These are phyloP conservation scores for Trypanosomatidae sp. DNA, from an alignment of 208 protist species.

Conservation along the genomic window DNA sequence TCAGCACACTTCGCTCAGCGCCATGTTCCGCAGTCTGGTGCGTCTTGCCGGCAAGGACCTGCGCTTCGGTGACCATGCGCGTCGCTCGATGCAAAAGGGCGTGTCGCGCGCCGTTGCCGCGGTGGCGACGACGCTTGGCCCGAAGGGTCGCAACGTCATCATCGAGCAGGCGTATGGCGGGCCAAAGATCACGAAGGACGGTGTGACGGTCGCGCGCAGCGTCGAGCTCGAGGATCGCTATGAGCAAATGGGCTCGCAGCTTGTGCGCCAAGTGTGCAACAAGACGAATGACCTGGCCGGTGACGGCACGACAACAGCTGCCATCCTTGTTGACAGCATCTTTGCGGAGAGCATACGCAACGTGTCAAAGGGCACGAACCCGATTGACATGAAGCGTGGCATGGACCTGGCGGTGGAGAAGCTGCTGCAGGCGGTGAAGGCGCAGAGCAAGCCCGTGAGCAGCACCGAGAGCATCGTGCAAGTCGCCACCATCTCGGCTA, in stretches of 20 bases:
- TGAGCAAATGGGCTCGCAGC: conserved; percentile 98
- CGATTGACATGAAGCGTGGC: conserved; percentile 98
- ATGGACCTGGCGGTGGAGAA: conserved; percentile 94
- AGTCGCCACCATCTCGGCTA: conserved; percentile 99
- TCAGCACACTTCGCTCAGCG: too few relatives aligned
- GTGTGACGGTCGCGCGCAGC: conserved; percentile 98
- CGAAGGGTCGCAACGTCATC: conserved; percentile 98
- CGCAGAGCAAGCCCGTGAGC: conserved; percentile 88
- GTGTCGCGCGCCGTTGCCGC: conserved; percentile 94
- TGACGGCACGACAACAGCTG: conserved; percentile 99
- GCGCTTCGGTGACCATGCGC: conserved; percentile 88
- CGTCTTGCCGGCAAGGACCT: conserved; percentile 89
- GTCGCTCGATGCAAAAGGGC: conserved; percentile 89
- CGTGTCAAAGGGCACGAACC: conserved; percentile 98
- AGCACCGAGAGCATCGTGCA: conserved; percentile 94
- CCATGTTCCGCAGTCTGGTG: conserved; percentile 37
- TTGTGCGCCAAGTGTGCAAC: conserved; percentile 93
- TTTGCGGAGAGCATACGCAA: conserved; percentile 95
- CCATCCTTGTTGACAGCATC: conserved; percentile 97
- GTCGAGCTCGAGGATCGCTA: conserved; percentile 97
- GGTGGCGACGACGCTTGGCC: conserved; percentile 96
- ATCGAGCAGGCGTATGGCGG: conserved; percentile 96
- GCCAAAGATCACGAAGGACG: conserved; percentile 99
- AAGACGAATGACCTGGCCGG: conserved; percentile 98
- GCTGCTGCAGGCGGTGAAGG: conserved; percentile 82